phyloP scores from a whole-genome alignment of 331 rosid species.

The Acacia concinna region DNA sequence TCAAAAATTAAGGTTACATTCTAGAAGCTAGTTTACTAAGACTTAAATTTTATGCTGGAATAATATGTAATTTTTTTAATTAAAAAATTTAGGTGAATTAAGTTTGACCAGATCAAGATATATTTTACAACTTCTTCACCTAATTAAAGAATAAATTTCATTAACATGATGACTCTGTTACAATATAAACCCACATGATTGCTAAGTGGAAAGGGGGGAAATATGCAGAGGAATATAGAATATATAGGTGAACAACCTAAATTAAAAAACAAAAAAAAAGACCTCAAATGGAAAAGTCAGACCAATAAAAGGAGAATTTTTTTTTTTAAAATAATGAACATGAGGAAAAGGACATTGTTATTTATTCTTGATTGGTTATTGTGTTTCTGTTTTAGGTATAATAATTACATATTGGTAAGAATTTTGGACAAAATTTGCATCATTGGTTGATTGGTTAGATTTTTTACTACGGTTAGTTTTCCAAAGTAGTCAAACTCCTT shows the following conservation, averaged over 20 bases:
- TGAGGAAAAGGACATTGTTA: not conserved
- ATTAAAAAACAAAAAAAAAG: not conserved
- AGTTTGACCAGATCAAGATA: not conserved
- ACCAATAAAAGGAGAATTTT: not conserved
- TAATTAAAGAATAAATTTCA: not conserved
- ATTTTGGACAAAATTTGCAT: no score
- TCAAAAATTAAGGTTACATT: not conserved
- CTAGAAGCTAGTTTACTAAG: not conserved
- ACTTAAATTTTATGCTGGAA: not conserved
- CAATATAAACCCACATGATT: not conserved
- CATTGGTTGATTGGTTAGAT: no score
- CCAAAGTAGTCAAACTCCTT: no score
- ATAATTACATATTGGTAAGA: no score
- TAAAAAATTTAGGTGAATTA: not conserved
- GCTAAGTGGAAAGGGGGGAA: not conserved
- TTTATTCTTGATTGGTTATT: no score
- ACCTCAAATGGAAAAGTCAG: not conserved
- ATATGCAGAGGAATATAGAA: not conserved
- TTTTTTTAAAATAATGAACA: no score
- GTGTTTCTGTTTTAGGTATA: no score
- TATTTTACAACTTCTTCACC: not conserved
- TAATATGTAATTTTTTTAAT: not conserved
- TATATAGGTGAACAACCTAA: not conserved
- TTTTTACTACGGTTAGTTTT: no score
- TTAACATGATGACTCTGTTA: not conserved